phyloP scores from a whole-genome alignment of 768 basidiomycete genomes.

The Auriculariales sp. region DNA sequence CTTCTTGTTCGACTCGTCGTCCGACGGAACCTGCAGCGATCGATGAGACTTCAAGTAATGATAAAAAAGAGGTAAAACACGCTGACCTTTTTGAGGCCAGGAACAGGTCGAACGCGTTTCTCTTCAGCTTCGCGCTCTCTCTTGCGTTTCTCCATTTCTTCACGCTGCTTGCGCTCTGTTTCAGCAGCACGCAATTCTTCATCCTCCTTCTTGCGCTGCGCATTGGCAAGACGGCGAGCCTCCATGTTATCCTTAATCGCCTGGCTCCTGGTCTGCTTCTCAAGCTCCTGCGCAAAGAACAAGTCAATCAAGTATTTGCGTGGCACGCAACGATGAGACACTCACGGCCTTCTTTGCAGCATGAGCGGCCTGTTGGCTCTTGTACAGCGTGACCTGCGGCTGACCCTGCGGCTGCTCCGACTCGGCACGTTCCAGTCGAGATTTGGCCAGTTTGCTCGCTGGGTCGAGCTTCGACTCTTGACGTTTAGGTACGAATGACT shows the following conservation, averaged over 20 bases:
- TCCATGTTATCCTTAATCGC: constrained; percentile 71
- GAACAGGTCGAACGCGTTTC: constrained; percentile 43
- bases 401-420: too few relatives aligned
- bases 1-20: constrained; percentile 61
- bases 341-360: constrained; percentile 82
- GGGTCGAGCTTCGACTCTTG: too few relatives aligned
- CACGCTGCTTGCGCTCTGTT: constrained; percentile 56
- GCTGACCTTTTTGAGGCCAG: constrained; percentile 40
- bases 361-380: constrained; percentile 70
- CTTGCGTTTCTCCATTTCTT: constrained; percentile 64
- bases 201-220: constrained; percentile 65
- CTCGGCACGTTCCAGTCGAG: too few relatives aligned
- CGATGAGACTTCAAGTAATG: constrained; percentile 1
- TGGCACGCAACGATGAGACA: constrained; percentile 11
- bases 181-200: constrained; percentile 49
- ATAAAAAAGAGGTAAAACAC: neutral
- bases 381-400: too few relatives aligned
- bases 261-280: constrained; percentile 69
- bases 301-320: constrained; percentile 1
- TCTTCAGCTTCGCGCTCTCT: constrained; percentile 68
- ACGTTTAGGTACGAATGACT: too few relatives aligned
- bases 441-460: too few relatives aligned
- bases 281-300: constrained; percentile 55
- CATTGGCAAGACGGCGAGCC: constrained; percentile 50
- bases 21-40: constrained; percentile 22